Percentiles rank a stretch among this genome's conserved stretches.
These are phyloP conservation scores for Aspergillus biplanus DNA, from an alignment of 495 filamentous ascomycete species.

Conservation along the genomic window DNA sequence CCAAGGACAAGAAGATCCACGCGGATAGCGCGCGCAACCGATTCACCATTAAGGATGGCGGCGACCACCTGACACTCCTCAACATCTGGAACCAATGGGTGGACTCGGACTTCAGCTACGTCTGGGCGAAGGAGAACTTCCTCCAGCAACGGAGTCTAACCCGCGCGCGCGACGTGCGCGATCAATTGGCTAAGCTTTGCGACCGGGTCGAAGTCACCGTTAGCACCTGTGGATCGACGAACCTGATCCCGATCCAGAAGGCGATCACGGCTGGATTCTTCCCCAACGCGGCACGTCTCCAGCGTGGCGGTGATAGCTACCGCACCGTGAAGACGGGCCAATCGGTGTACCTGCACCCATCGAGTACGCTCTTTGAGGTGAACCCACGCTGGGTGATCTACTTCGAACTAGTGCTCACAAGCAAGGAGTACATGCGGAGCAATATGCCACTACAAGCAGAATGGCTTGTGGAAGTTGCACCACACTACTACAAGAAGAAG, in stretches of 20 bases:
- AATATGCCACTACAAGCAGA: slow-evolving; percentile 82
- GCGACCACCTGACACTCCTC: slow-evolving; percentile 88
- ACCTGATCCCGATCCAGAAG: slow-evolving; percentile 79
- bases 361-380: slow-evolving; percentile 75
- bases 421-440: slow-evolving; percentile 91
- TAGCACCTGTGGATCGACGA: slow-evolving; percentile 67
- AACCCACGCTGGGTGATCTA: slow-evolving; percentile 91
- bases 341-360: slow-evolving; percentile 89
- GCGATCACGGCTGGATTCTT: slow-evolving; percentile 94
- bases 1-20: slow-evolving; percentile 96
- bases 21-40: slow-evolving; percentile 90
- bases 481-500: slow-evolving; percentile 94
- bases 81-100: slow-evolving; percentile 99
- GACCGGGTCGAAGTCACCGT: slow-evolving; percentile 85
- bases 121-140: slow-evolving; percentile 95
- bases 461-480: slow-evolving; percentile 90
- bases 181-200: slow-evolving; percentile 93
- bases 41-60: slow-evolving; percentile 91
- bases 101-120: slow-evolving; percentile 83
- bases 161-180: slow-evolving; percentile 87
- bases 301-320: slow-evolving; percentile 86
- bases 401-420: slow-evolving; percentile 90
- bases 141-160: slow-evolving; percentile 85
- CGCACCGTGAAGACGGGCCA: slow-evolving; percentile 92
- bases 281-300: slow-evolving; percentile 85